phyloP scores from a whole-genome alignment of 1,139 yeast species.

The Hansenula anomala region DNA sequence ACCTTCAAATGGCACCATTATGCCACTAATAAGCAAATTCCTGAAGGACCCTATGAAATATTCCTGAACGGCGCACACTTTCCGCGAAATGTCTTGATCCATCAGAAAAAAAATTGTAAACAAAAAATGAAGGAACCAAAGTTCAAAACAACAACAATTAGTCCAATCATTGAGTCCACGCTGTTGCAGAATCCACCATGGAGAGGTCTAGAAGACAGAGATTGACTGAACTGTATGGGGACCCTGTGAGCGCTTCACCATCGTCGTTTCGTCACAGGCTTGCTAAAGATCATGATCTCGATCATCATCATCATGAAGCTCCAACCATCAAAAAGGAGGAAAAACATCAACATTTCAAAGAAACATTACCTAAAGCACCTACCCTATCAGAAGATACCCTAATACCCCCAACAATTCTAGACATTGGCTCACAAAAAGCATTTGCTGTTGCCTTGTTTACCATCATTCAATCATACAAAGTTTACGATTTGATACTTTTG shows the following conservation, averaged over 20 bases:
- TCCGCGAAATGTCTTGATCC: too few species aligned
- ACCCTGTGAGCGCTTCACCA: slow-evolving; percentile 13
- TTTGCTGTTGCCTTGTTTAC: slow-evolving; percentile 62
- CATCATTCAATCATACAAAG: slow-evolving; percentile 74
- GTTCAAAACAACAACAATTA: too few species aligned
- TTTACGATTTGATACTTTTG: slow-evolving; percentile 58
- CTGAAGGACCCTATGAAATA: too few species aligned
- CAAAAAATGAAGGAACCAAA: too few species aligned
- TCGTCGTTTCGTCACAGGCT: slow-evolving; percentile 13
- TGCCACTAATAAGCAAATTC: too few species aligned
- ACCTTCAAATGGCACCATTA: too few species aligned
- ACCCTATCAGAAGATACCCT: slow-evolving; percentile 21
- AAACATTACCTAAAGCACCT: too few species aligned
- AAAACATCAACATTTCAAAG: background rate
- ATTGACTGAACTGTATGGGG: slow-evolving; percentile 22
- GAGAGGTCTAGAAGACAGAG: slow-evolving; percentile 24
- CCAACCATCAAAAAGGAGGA: background rate
- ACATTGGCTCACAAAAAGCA: slow-evolving; percentile 77
- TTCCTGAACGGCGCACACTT: too few species aligned
- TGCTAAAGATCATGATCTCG: slow-evolving; percentile 2
- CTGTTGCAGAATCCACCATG: slow-evolving; percentile 13
- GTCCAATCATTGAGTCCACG: too few species aligned
- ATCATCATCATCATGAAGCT: too few species aligned
- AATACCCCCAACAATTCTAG: slow-evolving; percentile 55
- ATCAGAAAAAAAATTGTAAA: too few species aligned